Percentiles rank a stretch among this genome's conserved stretches.
Evolutionary conservation across 805 yeast species (phyloP).

Genomic region (Pichia paraexigua): DNA sequence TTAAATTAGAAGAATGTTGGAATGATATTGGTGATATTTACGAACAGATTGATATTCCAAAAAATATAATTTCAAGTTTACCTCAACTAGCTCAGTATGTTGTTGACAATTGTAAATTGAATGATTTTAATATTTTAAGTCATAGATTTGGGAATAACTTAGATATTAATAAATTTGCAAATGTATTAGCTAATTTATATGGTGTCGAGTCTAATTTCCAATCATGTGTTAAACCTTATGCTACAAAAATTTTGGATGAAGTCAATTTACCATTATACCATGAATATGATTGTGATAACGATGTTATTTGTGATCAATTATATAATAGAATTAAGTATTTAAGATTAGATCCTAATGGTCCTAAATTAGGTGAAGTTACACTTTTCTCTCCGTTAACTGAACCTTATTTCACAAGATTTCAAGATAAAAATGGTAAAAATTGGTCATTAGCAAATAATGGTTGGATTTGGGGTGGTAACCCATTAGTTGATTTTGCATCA

Average conservation of each 20-base stretch:
- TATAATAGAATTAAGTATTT: slow-evolving; percentile 68
- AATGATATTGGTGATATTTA: slow-evolving; percentile 1
- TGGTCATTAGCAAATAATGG: slow-evolving; percentile 90
- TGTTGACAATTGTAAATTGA: slow-evolving; percentile 31
- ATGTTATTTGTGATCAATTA: slow-evolving; percentile 58
- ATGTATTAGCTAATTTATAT: slow-evolving; percentile 36
- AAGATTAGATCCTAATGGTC: slow-evolving; percentile 76
- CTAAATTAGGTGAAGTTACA: slow-evolving; percentile 62
- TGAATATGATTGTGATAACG: slow-evolving; percentile 67
- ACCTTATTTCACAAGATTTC: slow-evolving; percentile 77
- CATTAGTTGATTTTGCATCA: slow-evolving; percentile 89
- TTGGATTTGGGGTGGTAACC: slow-evolving; percentile 98
- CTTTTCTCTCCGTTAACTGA: slow-evolving; percentile 61
- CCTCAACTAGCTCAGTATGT: slow-evolving; percentile 46
- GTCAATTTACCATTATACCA: slow-evolving; percentile 66
- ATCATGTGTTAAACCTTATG: slow-evolving; percentile 29
- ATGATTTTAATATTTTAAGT: slow-evolving; percentile 35
- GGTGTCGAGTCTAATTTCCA: slow-evolving; percentile 20
- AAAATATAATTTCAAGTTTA: slow-evolving; percentile 33
- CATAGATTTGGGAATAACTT: slow-evolving; percentile 47
- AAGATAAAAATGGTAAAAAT: slow-evolving; percentile 41
- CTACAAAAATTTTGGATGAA: slow-evolving; percentile 58
- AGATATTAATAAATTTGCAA: slow-evolving; percentile 42
- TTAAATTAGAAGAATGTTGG: slow-evolving; percentile 34
- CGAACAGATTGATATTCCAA: slow-evolving; percentile 35